Evolutionary conservation across 2,329 filamentous ascomycete species (phyloP).

Genomic region (Xylaria sp.): DNA sequence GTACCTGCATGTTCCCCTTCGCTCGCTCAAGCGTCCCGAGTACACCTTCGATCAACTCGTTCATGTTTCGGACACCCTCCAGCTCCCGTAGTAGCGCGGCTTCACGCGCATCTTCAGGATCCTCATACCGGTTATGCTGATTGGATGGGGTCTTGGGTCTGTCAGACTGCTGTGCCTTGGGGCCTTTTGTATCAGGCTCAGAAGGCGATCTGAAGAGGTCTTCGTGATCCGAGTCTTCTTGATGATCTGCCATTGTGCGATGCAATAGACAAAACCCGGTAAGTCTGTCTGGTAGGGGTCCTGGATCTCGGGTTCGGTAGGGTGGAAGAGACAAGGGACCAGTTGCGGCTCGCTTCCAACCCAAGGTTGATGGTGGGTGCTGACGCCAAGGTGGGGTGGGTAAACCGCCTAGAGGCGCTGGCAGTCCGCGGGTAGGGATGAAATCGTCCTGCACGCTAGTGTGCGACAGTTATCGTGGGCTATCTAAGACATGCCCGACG

Average conservation of each 20-base stretch:
- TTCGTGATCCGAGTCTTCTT: constrained; percentile 60
- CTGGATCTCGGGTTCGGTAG: constrained; percentile 1
- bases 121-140: constrained; percentile 55
- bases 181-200: constrained; percentile 48
- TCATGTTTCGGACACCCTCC: constrained; percentile 85
- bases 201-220: constrained; percentile 60
- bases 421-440: not conserved
- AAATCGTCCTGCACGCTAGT: constrained; percentile 11
- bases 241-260: constrained; percentile 57
- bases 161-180: constrained; percentile 50
- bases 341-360: constrained; percentile 7
- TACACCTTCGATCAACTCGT: constrained; percentile 84
- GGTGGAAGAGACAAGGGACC: constrained; percentile 13
- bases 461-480: not conserved
- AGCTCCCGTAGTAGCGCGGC: constrained; percentile 81
- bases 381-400: constrained; percentile 14
- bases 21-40: constrained; percentile 77
- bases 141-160: constrained; percentile 62
- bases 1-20: constrained; percentile 80
- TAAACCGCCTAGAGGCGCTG: not conserved
- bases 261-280: constrained; percentile 22
- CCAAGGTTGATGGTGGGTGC: constrained; percentile 16
- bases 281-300: constrained; percentile 25
- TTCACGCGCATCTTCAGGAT: constrained; percentile 74
- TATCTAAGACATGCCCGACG: constrained; percentile 11